phyloP scores from a whole-genome alignment of 1,139 yeast genomes.

The Zhuliangozyma blackwelliae region DNA sequence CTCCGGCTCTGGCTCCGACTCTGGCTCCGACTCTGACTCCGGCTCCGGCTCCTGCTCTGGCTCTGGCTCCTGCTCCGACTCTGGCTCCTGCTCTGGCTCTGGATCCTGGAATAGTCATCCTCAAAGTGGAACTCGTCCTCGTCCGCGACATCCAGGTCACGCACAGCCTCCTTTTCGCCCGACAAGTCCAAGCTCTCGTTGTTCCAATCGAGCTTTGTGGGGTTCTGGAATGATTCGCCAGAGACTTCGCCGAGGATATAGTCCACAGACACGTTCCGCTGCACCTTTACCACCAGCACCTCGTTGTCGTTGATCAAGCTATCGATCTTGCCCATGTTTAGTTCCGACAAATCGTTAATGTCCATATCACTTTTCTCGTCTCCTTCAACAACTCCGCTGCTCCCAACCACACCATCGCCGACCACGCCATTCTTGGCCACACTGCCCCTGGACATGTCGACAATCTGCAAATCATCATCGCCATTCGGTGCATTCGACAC shows the following conservation, averaged over 20 bases:
- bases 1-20: too few relatives aligned
- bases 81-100: too few relatives aligned
- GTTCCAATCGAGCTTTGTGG: constrained; percentile 44
- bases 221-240: constrained; percentile 34
- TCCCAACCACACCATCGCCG: constrained; percentile 1
- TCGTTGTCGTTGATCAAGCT: constrained; percentile 26
- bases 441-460: not conserved
- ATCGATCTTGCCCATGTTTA: constrained; percentile 37
- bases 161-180: constrained; percentile 3
- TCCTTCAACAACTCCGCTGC: constrained; percentile 1
- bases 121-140: constrained; percentile 3
- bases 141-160: constrained; percentile 4
- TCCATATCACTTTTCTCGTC: constrained; percentile 19
- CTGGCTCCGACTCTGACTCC: too few relatives aligned
- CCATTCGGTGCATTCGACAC: constrained; percentile 1
- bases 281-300: constrained; percentile 7
- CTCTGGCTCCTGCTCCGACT: too few relatives aligned
- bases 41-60: too few relatives aligned
- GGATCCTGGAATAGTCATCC: constrained; percentile 2
- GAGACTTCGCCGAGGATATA: constrained; percentile 15
- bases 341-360: constrained; percentile 37
- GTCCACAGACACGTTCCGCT: constrained; percentile 6
- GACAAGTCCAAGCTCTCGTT: constrained; percentile 32
- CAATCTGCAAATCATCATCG: constrained; percentile 6
- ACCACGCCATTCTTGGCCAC: too few relatives aligned